phyloP scores from a whole-genome alignment of 2,329 filamentous ascomycete genomes.

The Fusarium liriodendri region DNA sequence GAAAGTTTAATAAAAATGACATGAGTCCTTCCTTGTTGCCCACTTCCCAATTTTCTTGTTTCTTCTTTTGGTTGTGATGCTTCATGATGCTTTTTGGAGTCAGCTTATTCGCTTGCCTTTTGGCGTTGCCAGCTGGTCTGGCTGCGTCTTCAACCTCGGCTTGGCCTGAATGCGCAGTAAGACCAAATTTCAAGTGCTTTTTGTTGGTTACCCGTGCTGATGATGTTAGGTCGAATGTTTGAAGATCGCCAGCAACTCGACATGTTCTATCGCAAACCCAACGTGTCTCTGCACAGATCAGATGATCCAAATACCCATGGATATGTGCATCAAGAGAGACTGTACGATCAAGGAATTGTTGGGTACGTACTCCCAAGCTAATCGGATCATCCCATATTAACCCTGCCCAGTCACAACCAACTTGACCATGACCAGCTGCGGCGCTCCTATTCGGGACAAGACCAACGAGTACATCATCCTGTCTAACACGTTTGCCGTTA shows the following conservation, averaged over 20 bases:
- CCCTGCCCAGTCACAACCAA: constrained; percentile 37
- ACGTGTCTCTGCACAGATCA: constrained; percentile 48
- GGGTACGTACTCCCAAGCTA: constrained; percentile 33
- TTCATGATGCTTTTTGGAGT: constrained; percentile 9
- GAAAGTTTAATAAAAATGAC: background rate
- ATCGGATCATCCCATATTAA: too few relatives aligned
- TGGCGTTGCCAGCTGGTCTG: constrained; percentile 10
- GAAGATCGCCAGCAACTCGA: constrained; percentile 18
- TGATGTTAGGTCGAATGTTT: too few relatives aligned
- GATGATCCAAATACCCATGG: constrained; percentile 39
- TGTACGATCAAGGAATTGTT: constrained; percentile 49
- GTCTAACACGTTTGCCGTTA: constrained; percentile 46
- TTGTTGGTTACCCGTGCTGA: too few relatives aligned
- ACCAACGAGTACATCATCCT: constrained; percentile 28
- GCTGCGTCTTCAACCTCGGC: constrained; percentile 5
- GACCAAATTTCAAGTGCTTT: too few relatives aligned
- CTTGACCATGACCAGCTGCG: constrained; percentile 43
- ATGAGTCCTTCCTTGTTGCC: background rate
- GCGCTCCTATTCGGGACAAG: constrained; percentile 45
- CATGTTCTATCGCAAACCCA: constrained; percentile 42
- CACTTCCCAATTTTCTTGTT: background rate
- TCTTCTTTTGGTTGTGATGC: background rate
- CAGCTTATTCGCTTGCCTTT: constrained; percentile 14
- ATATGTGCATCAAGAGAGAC: constrained; percentile 41
- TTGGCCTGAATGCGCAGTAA: constrained; percentile 42